Evolutionary conservation across 164 flowering plant genomes (phyloP).

Genomic region (Brasenia schreberi): DNA sequence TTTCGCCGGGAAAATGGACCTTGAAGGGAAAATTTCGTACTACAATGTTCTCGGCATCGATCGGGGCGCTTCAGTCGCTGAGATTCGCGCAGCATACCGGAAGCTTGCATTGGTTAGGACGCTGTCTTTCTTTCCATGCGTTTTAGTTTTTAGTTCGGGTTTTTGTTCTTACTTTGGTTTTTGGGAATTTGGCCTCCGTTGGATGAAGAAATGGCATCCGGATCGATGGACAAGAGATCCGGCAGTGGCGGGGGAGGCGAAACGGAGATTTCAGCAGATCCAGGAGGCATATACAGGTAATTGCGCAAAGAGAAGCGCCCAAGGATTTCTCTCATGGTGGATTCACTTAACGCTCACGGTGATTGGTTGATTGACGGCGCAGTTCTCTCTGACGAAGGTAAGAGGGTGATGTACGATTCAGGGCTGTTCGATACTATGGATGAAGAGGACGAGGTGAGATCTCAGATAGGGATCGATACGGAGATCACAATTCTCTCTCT

Average conservation of each 20-base stretch:
- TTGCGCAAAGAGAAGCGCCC: not conserved
- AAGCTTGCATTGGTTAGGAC: constrained; percentile 60
- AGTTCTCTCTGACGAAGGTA: constrained; percentile 71
- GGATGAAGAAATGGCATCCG: constrained; percentile 84
- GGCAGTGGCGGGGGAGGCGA: constrained; percentile 50
- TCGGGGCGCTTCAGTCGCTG: constrained; percentile 53
- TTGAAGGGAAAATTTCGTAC: constrained; percentile 23
- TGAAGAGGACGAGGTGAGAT: constrained; percentile 55
- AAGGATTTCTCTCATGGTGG: too few species aligned
- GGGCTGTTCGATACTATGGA: constrained; percentile 68
- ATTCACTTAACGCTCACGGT: not conserved
- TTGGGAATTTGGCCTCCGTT: not conserved
- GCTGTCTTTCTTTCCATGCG: not conserved
- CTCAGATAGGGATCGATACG: not conserved
- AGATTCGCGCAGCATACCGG: constrained; percentile 64
- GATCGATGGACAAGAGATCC: constrained; percentile 57
- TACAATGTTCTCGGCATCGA: constrained; percentile 64
- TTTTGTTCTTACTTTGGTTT: not conserved
- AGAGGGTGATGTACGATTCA: constrained; percentile 68
- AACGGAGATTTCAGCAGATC: constrained; percentile 79
- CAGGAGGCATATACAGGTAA: constrained; percentile 88
- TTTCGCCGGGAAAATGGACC: not conserved
- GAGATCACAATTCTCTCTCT: not conserved
- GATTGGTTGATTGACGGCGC: constrained; percentile 4
- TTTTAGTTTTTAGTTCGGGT: not conserved